Base-by-base conservation (phyloP, 176 grass and related monocot genomes). In the Zoysia japonica region DNA sequence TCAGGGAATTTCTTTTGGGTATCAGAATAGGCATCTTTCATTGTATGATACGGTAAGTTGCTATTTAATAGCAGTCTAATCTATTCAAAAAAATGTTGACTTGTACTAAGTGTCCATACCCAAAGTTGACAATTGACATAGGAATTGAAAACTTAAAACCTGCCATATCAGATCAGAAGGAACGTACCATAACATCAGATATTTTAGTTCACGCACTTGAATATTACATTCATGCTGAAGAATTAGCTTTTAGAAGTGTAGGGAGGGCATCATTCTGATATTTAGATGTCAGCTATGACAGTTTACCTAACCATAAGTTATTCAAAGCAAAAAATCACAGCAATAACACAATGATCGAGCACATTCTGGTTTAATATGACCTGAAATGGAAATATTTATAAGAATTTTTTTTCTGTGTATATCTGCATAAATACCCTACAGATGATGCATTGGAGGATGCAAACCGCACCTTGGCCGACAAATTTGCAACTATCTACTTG, bases 61-160 rank as follows among this genome's bases (percentile, higher is more conserved):
- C 2, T 9, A 80, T 9, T 74, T 65, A 75, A 68, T 35, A 55
- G 38, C 2, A 1, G 10, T 13, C 13, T 69, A 78, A 61, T 67
- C 11, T 60, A 93, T 47, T 68, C 5, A 70, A 74, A n/a, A 17
- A 50, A 73, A 13, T 20, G 3, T 64, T 57, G 19, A 66, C 16
- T 72, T 42, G 19, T 47, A 49, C 41, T 39, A 77, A 72, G 67
- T 50, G 44, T 61, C 72, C 71, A 79, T 90, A 95, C 96, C 92
- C 79, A 56, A 95, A 99, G 80, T 99, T 99, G 77, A 99, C 81
- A 63, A 99, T 41, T 5, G 90, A 87, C 73, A 95, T 92, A 47
- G 96, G 96, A 80, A 99, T 87, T 92, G 92, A 95, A 77, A 99
- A 99, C 75, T 83, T 95, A 75, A 95, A 99, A 36, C 96, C 96